A percentile compares a stretch with the other conserved stretches of the same genome.
These are phyloP conservation scores for Xylaria sp. DNA, from an alignment of 2,329 filamentous ascomycete species.

Conservation along the genomic window DNA sequence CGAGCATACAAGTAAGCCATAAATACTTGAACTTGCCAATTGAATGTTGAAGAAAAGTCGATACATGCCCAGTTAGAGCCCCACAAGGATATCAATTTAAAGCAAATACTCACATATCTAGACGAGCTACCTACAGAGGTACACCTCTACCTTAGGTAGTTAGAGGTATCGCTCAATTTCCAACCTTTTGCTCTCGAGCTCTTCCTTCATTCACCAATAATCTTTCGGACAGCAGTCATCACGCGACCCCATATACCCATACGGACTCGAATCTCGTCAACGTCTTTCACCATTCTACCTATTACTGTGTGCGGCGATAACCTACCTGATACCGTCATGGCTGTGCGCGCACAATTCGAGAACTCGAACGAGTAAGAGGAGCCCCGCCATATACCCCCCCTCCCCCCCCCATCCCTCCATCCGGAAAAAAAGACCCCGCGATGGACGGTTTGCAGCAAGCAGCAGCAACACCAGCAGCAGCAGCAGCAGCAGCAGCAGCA, in stretches of 20 bases:
- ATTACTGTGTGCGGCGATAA: conserved; percentile 24
- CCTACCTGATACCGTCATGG: conserved; percentile 51
- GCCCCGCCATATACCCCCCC: conserved; percentile 29
- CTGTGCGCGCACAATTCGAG: conserved; percentile 77
- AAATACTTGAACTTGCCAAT: no score
- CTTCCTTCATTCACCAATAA: neutral
- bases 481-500: neutral
- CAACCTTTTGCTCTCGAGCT: neutral
- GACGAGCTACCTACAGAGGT: no score
- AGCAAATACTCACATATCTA: no score
- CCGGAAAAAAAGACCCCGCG: conserved; percentile 27
- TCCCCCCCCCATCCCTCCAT: neutral
- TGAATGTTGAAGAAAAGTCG: neutral
- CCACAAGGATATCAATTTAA: neutral
- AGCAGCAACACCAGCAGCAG: no score
- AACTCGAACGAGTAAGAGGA: conserved; percentile 78
- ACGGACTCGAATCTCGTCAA: neutral
- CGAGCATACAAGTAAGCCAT: no score
- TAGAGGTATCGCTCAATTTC: neutral
- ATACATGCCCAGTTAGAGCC: neutral
- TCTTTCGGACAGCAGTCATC: neutral
- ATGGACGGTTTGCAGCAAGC: conserved; percentile 7
- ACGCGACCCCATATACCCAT: neutral
- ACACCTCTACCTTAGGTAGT: no score
- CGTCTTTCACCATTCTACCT: conserved; percentile 22